These are phyloP conservation scores for Bruguiera hainesii DNA, from an alignment of 441 rosid species.

Conservation along the genomic window DNA sequence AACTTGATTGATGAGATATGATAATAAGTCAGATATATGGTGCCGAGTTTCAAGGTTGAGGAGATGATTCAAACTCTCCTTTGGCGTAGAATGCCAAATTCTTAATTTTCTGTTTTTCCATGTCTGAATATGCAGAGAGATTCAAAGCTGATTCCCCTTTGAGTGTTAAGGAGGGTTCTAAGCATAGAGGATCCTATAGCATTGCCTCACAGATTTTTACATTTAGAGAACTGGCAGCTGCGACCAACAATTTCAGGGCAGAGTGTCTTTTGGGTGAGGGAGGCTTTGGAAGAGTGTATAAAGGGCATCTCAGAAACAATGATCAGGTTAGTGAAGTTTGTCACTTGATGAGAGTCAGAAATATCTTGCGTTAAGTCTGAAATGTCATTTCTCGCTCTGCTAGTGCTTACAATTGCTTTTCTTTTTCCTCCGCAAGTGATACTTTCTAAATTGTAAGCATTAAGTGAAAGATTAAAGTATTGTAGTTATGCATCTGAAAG, in stretches of 20 bases:
- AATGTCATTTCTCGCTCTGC: not conserved
- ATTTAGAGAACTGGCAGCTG: conserved; percentile 54
- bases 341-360: not conserved
- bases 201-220: conserved; percentile 56
- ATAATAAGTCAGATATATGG: too few relatives aligned
- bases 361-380: not conserved
- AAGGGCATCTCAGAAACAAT: conserved; percentile 56
- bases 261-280: conserved; percentile 67
- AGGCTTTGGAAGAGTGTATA: conserved; percentile 65
- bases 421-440: not conserved
- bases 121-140: conserved; percentile 40
- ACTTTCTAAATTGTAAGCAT: not conserved
- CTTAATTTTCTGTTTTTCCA: not conserved
- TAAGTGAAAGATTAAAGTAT: too few relatives aligned
- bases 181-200: conserved; percentile 40
- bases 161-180: conserved; percentile 31
- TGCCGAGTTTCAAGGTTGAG: too few relatives aligned
- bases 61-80: too few relatives aligned
- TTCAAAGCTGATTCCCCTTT: conserved; percentile 29
- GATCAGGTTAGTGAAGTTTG: conserved; percentile 39
- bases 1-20: not conserved
- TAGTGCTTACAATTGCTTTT: not conserved
- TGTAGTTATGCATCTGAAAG: not conserved
- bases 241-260: conserved; percentile 52
- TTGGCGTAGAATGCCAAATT: too few relatives aligned